phyloP scores from a whole-genome alignment of 1,284 basidiomycete genomes.

The Tremellales sp. region DNA sequence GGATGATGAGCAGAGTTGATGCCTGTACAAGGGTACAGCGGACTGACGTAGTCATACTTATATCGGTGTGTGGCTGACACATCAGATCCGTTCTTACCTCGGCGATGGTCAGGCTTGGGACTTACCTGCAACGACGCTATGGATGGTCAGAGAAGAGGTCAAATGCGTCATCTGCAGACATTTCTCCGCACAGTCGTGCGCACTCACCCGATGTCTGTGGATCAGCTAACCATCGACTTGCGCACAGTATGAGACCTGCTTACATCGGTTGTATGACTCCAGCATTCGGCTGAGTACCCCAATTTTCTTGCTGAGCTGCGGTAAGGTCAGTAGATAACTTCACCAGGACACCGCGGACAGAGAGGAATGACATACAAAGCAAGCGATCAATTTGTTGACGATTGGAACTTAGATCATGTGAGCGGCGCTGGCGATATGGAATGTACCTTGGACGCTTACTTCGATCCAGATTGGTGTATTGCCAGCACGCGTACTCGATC shows the following conservation, averaged over 20 bases:
- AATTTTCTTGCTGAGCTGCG: neutral
- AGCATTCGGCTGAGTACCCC: neutral
- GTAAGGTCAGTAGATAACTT: neutral
- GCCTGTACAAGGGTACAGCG: neutral
- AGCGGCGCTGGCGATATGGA: no score
- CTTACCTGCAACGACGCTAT: neutral
- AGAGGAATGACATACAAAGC: neutral
- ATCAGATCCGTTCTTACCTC: neutral
- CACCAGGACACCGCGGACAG: neutral
- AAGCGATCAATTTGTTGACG: neutral
- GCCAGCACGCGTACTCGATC: neutral
- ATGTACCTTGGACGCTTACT: no score
- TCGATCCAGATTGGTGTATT: neutral
- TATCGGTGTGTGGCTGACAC: neutral
- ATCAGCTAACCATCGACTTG: neutral
- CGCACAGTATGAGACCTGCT: neutral
- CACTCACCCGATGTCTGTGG: neutral
- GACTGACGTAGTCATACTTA: neutral
- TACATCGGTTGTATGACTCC: neutral
- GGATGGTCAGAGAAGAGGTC: neutral
- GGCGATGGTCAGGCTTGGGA: neutral
- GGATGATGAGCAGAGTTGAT: no score
- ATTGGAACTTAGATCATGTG: neutral
- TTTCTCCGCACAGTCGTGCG: no score
- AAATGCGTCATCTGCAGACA: no score